phyloP scores from a whole-genome alignment of 2,329 filamentous ascomycete genomes.

The Epichloe scottii region DNA sequence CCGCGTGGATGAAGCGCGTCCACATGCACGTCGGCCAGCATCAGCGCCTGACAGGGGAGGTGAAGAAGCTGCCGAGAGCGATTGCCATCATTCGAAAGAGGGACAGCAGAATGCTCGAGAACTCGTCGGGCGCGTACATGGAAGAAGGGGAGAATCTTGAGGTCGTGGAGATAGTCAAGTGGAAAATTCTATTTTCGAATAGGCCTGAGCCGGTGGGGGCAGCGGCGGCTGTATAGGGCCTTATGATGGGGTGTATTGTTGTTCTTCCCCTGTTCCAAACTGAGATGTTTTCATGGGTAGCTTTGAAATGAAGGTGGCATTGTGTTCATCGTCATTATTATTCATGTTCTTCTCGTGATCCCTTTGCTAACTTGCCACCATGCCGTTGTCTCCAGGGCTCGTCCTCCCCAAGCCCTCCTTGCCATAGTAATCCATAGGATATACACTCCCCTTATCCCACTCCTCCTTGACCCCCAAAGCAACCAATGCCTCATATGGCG shows the following conservation, averaged over 20 bases:
- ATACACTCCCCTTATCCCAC: slow-evolving; percentile 50
- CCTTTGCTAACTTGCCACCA: not conserved
- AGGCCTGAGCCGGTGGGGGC: slow-evolving; percentile 75
- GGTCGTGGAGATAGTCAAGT: slow-evolving; percentile 75
- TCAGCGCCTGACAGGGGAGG: slow-evolving; percentile 78
- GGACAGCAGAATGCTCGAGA: slow-evolving; percentile 29
- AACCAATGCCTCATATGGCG: slow-evolving; percentile 88
- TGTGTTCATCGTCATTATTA: not conserved
- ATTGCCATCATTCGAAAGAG: slow-evolving; percentile 64
- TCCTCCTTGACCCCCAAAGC: slow-evolving; percentile 70
- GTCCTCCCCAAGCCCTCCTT: slow-evolving; percentile 82
- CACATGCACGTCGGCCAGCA: slow-evolving; percentile 82
- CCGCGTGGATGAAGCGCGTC: slow-evolving; percentile 79
- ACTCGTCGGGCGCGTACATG: slow-evolving; percentile 25
- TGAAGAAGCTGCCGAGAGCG: slow-evolving; percentile 71
- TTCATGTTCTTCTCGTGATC: not conserved
- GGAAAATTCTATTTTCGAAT: slow-evolving; percentile 73
- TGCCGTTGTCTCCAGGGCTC: slow-evolving; percentile 27
- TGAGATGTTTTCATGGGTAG: not conserved
- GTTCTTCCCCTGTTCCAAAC: not conserved
- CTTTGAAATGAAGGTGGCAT: not conserved
- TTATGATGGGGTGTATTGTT: not conserved
- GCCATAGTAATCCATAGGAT: slow-evolving; percentile 98
- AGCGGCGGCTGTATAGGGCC: slow-evolving; percentile 2
- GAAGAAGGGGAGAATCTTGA: slow-evolving; percentile 47